phyloP scores from a whole-genome alignment of 192 early-diverging fungal genomes.

The Coemansia reversa region DNA sequence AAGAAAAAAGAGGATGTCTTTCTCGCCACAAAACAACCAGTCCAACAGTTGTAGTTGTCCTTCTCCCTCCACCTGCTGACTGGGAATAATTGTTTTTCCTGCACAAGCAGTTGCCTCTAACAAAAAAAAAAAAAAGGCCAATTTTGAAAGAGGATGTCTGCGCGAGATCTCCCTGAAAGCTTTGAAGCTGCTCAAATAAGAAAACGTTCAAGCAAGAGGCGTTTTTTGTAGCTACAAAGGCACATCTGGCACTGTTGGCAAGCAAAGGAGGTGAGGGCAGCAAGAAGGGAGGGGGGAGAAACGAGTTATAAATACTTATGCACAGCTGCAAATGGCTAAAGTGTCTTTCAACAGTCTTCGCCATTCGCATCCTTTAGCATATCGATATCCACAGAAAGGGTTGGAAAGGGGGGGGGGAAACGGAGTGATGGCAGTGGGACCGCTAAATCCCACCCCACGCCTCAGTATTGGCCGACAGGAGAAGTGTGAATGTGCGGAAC shows the following conservation, averaged over 20 bases:
- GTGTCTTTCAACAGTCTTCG: conserved; percentile 3
- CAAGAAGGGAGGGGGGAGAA: not conserved
- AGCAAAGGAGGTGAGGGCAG: not conserved
- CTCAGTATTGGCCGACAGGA: no score
- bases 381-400: not conserved
- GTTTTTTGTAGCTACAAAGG: conserved; percentile 18
- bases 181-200: conserved; percentile 1
- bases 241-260: not conserved
- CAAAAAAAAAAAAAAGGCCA: not conserved
- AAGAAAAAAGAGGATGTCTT: not conserved
- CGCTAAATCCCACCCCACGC: no score
- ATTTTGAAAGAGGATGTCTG: no score
- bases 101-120: conserved; percentile 2
- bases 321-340: not conserved
- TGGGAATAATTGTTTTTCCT: conserved; percentile 7
- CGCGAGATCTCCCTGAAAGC: no score
- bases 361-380: not conserved
- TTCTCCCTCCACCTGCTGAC: not conserved
- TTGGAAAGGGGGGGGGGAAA: not conserved
- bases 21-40: not conserved
- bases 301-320: conserved; percentile 5
- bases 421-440: no score
- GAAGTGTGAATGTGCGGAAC: no score
- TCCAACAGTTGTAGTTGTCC: no score
- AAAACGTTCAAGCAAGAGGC: conserved; percentile 1